Evolutionary conservation across 495 filamentous ascomycete genomes (phyloP).

Genomic region (Schizothecium vesticola): DNA sequence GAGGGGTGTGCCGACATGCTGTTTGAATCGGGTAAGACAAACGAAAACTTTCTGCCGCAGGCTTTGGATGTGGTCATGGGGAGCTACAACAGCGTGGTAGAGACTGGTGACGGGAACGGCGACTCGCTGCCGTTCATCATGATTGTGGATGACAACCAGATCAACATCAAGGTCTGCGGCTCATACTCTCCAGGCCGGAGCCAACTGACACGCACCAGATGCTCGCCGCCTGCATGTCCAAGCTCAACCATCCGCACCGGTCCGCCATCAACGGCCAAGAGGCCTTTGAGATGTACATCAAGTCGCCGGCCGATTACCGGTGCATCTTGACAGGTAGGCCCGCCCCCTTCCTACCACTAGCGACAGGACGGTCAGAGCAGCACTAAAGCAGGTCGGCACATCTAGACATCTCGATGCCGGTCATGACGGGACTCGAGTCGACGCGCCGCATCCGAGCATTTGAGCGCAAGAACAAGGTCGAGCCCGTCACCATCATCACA

Average conservation of each 20-base stretch:
- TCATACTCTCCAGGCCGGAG: neutral
- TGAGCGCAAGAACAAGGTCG: slow-evolving; percentile 35
- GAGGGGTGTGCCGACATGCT: neutral
- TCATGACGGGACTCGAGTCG: slow-evolving; percentile 62
- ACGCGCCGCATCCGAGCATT: slow-evolving; percentile 57
- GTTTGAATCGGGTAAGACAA: neutral
- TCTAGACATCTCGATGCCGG: slow-evolving; percentile 63
- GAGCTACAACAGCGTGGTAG: neutral
- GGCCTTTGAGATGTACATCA: slow-evolving; percentile 49
- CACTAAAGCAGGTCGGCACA: slow-evolving; percentile 4
- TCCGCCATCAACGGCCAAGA: slow-evolving; percentile 55
- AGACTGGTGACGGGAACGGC: neutral
- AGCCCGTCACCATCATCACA: slow-evolving; percentile 47
- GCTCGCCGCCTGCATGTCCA: slow-evolving; percentile 51
- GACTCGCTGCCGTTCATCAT: slow-evolving; percentile 19
- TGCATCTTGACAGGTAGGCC: slow-evolving; percentile 35
- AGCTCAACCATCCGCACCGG: slow-evolving; percentile 44
- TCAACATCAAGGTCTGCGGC: slow-evolving; percentile 33
- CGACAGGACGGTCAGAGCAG: too few relatives aligned
- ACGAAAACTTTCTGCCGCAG: neutral
- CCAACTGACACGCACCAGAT: slow-evolving; percentile 12
- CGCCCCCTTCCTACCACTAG: too few relatives aligned
- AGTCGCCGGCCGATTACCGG: slow-evolving; percentile 29
- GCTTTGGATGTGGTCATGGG: neutral
- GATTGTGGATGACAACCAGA: slow-evolving; percentile 41